Conservation (phyloP, 2,329 filamentous ascomycete species). For the Truncatella angustata region DNA sequence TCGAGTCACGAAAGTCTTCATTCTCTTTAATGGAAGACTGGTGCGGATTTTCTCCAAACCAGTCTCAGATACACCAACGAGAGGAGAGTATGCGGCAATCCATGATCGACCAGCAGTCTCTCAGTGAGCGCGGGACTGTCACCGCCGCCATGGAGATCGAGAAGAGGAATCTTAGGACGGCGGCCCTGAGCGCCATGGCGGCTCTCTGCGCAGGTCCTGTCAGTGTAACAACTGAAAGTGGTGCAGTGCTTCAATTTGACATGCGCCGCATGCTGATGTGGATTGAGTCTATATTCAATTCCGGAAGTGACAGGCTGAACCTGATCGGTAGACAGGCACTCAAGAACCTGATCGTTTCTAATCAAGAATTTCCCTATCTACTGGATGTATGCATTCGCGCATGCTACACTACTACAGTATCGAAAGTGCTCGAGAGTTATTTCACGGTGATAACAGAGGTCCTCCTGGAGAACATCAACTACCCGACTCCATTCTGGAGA, state of each 20-base stretch:
- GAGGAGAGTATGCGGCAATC: conserved; percentile 88
- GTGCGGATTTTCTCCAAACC: conserved; percentile 96
- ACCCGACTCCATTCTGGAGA: conserved; percentile 86
- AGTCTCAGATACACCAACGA: conserved; percentile 73
- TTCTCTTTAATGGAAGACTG: conserved; percentile 98
- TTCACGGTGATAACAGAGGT: conserved; percentile 91
- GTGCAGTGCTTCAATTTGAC: conserved; percentile 86
- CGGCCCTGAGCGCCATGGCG: conserved; percentile 93
- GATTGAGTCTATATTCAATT: conserved; percentile 94
- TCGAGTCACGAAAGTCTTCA: conserved; percentile 91
- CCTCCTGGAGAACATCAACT: conserved; percentile 77
- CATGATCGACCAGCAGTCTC: conserved; percentile 74
- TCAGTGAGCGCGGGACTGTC: conserved; percentile 72
- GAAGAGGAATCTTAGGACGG: conserved; percentile 85
- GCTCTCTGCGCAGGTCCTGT: conserved; percentile 84
- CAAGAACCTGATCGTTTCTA: conserved; percentile 86
- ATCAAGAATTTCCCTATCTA: conserved; percentile 80
- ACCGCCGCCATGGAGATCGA: conserved; percentile 96
- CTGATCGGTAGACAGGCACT: conserved; percentile 84
- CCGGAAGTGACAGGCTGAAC: conserved; percentile 87
- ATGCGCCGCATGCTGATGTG: conserved; percentile 89
- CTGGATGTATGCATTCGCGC: conserved; percentile 87
- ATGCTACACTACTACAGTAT: conserved; percentile 79
- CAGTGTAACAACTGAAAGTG: conserved; percentile 83
- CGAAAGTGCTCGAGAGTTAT: conserved; percentile 90